A percentile compares a stretch with the other conserved stretches of the same genome.
Evolutionary conservation across 331 rosid species (phyloP).

Genomic region (Quercus tomentella): DNA sequence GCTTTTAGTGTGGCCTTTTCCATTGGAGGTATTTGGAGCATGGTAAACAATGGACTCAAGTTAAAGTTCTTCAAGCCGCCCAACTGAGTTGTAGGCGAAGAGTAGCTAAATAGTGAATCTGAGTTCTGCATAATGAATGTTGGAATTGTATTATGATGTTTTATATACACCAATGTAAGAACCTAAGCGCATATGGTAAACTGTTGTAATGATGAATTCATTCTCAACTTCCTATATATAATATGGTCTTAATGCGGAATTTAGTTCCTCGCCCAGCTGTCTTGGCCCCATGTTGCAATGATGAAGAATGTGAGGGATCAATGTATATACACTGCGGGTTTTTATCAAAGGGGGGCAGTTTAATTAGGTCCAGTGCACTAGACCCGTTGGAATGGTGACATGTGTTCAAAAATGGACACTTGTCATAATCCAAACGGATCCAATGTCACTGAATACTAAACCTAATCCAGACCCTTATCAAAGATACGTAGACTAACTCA

Average conservation of each 20-base stretch:
- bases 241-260: background rate
- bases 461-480: too few species aligned
- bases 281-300: background rate
- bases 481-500: background rate
- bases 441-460: too few species aligned
- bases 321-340: too few species aligned
- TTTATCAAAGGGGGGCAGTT: too few species aligned
- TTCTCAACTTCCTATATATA: background rate
- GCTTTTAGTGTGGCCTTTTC: slow-evolving; percentile 90
- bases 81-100: slow-evolving; percentile 22
- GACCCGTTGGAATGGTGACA: too few species aligned
- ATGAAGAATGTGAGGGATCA: background rate
- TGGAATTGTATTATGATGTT: background rate
- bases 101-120: background rate
- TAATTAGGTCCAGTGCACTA: too few species aligned
- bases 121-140: background rate
- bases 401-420: too few species aligned
- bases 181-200: background rate
- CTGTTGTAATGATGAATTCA: background rate
- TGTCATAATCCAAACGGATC: too few species aligned
- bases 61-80: slow-evolving; percentile 97
- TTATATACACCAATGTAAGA: background rate
- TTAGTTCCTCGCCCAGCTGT: background rate
- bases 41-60: slow-evolving; percentile 86
- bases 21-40: slow-evolving; percentile 99